Conservation (phyloP, 78 protist species). For the Dictyostelium intermedium region DNA sequence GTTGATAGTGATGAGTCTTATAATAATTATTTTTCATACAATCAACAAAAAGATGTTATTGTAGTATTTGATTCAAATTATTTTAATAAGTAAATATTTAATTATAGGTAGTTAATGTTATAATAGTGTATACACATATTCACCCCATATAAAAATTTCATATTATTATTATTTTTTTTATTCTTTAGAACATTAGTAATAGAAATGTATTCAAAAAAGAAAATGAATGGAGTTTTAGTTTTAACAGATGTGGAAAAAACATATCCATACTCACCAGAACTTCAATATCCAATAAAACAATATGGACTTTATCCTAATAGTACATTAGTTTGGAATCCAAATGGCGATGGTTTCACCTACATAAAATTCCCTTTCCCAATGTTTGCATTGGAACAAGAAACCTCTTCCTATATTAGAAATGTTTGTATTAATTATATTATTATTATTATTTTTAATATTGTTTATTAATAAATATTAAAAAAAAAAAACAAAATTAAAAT, state of each 20-base stretch:
- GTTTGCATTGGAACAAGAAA: not conserved
- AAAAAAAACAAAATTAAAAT: not conserved
- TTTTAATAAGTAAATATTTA: constrained; percentile 35
- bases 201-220: not conserved
- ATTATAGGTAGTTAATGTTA: too few relatives aligned
- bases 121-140: too few relatives aligned
- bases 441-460: not conserved
- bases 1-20: constrained; percentile 31
- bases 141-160: too few relatives aligned
- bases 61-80: constrained; percentile 42
- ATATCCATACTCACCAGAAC: constrained; percentile 60
- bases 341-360: constrained; percentile 18
- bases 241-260: constrained; percentile 10
- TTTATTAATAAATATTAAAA: not conserved
- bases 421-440: not conserved
- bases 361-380: not conserved
- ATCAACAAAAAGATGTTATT: not conserved
- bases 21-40: not conserved
- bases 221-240: constrained; percentile 10
- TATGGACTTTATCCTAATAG: constrained; percentile 55
- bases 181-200: constrained; percentile 9
- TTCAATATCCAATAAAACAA: constrained; percentile 8
- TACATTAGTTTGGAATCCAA: constrained; percentile 14
- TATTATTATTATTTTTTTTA: too few relatives aligned
- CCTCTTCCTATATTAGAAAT: not conserved